Base-by-base conservation (phyloP, 306 rosid species). In the Pterocarpus santalinus region DNA sequence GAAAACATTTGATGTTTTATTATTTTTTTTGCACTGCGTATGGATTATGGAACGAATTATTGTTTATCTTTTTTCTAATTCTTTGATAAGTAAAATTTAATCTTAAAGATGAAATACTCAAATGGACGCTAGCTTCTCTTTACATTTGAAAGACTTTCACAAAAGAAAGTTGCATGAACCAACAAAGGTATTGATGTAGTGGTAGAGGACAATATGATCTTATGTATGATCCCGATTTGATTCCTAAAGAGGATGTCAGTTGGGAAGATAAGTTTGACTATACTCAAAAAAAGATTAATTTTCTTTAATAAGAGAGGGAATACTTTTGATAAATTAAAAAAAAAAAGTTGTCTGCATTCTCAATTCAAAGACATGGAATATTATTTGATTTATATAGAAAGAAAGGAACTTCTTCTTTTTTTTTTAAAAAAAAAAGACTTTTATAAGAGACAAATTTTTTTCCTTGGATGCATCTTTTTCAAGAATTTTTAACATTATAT, bases 401-500 rank as follows among this genome's bases (percentile, higher is more conserved):
- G 32, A 12, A 71, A 32, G 17, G 11, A 22, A 1, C 1, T 22
- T 22, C 28, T 22, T 0, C 36, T 33, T 14, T 41, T 28, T 63
- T 49, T 38, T 43, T 34, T 34, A 46, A 64, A 35, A 64, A 46
- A 64, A 35, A 64, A 64, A 5, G 14, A 35, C 49, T 53, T 63
- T 63, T 51, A 5, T 7, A 80, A 38, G 68, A 64, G 73, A 73
- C 51, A 56, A 53, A 11, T 15, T 41, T n/a, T 73, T 43, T 6
- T 65, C 11, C 5, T 43, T 81, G 12, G 75, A 56, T 49, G 56
- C 22, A 67, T 81, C 44, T 75, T 73, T 63, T 57, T 6, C 34
- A 49, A 22, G 57, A 53, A 56, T 81, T 75, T 75, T 60, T 28
- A 5, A 58, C 75, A 44, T 43, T 38, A 35, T 64, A 75, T 75